Evolutionary conservation across 306 rosid species (phyloP), one percentile per base, ranked within the genome.

Genomic region (Cyclanthera cordifolia): DNA sequence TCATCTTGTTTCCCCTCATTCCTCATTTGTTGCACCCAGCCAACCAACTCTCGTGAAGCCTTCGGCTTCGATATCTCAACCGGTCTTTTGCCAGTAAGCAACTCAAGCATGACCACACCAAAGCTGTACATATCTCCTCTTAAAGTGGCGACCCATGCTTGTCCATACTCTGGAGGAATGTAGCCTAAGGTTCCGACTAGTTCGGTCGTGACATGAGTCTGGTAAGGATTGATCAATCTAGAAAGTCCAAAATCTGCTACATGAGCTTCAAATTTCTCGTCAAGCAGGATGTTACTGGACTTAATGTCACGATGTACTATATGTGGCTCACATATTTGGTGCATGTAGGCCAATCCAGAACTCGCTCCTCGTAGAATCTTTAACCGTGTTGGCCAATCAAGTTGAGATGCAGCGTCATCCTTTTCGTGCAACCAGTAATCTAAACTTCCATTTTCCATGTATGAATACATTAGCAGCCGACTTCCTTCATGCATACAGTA

Each of bases 111-210:
- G 60, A 91, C 97, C 73, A 91, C 96, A 1, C 97, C 96, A 52
- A 91, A 91, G 81, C 96, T 91, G 71, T 91, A 91, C 82, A 91
- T 80, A 27, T 91, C 97, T 73, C 97, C 96, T 76, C 96, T 78
- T 20, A 89, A 87, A 71, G 97, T 89, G 48, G 97, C 97, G 69
- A 89, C 95, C 97, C 92, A 91, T 54, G 97, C 90, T 76, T 87
- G 96, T 70, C 97, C 96, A 50, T 91, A 91, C 76, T 91, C 96
- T 0, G 97, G 97, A 28, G 97, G 97, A 77, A 91, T 91, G 79
- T 91, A 91, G 67, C 97, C 97, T 30, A 91, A 80, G 71, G 97
- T 91, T 34, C 97, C 97, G 27, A 91, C 97, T 70, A 91, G 97
- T 81, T 91, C 97, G 0, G 97, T 91, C 63, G 97, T 85, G 63